A percentile compares a stretch with the other conserved stretches of the same genome.
phyloP scores from a whole-genome alignment of 805 yeast genomes.

The Saccharomycopsis synnaedendra region DNA sequence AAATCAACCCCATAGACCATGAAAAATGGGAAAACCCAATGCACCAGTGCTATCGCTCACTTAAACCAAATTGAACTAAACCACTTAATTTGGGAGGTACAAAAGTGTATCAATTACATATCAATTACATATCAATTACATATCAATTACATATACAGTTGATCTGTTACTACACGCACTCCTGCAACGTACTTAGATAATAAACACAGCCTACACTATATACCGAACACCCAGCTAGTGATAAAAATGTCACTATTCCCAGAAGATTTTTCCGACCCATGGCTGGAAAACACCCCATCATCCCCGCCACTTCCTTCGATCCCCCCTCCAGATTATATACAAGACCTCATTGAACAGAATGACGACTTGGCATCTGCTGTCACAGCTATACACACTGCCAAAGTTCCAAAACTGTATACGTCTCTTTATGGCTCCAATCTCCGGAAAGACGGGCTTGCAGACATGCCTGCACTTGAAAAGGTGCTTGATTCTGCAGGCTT shows the following conservation, averaged over 20 bases:
- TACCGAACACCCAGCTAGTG: no score
- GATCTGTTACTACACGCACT: no score
- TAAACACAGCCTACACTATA: no score
- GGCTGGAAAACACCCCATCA: conserved; percentile 9
- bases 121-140: no score
- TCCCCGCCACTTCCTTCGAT: background rate
- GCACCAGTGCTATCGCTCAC: no score
- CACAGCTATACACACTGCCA: background rate
- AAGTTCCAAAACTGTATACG: conserved; percentile 5
- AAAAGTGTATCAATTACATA: no score
- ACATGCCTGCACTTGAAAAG: conserved; percentile 4
- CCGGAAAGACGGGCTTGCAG: conserved; percentile 9
- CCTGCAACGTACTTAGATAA: no score
- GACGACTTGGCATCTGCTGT: conserved; percentile 6
- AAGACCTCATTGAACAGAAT: conserved; percentile 9
- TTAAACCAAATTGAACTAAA: no score
- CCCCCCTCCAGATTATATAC: conserved; percentile 2
- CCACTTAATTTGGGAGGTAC: no score
- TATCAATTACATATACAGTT: no score
- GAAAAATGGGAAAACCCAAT: no score
- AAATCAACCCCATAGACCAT: no score
- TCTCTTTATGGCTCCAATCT: conserved; percentile 1
- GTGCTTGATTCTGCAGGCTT: conserved; percentile 11
- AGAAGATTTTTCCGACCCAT: conserved; percentile 15
- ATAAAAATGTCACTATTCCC: conserved; percentile 5